A percentile compares a stretch with the other conserved stretches of the same genome.
phyloP scores from a whole-genome alignment of 345 rosid species.

The Ceriops tagal region DNA sequence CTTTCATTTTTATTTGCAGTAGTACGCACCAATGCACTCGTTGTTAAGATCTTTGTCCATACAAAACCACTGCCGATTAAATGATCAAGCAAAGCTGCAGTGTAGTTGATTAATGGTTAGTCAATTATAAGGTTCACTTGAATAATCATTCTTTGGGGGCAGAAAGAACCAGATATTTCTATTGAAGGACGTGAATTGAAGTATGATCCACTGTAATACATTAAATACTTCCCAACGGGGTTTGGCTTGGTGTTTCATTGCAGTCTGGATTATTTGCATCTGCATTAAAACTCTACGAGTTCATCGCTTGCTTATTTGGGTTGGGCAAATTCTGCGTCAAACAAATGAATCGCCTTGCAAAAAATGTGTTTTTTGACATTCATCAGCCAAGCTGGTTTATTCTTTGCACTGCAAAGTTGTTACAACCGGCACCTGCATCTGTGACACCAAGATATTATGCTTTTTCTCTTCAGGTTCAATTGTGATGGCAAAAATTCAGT shows the following conservation, averaged over 20 bases:
- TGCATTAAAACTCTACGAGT: not conserved
- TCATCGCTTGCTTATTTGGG: not conserved
- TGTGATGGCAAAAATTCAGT: not conserved
- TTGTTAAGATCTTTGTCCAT: no score
- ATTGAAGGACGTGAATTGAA: not conserved
- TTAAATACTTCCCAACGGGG: no score
- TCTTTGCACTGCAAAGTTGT: not conserved
- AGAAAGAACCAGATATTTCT: no score
- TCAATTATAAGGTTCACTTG: not conserved
- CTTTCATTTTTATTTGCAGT: no score
- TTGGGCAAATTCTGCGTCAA: not conserved
- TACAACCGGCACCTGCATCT: not conserved
- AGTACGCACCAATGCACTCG: no score
- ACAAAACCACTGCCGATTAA: not conserved
- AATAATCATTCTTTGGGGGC: not conserved
- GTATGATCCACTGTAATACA: not conserved
- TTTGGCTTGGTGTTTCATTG: no score
- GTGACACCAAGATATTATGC: not conserved
- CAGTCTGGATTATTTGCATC: not conserved
- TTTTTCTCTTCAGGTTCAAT: not conserved
- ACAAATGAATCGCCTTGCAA: not conserved
- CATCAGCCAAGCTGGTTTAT: no score
- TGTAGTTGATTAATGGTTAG: not conserved
- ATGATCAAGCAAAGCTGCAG: not conserved
- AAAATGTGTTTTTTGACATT: not conserved